These are phyloP conservation scores for Balamuthia mandrillaris DNA, from an alignment of 208 protist species.

Conservation along the genomic window DNA sequence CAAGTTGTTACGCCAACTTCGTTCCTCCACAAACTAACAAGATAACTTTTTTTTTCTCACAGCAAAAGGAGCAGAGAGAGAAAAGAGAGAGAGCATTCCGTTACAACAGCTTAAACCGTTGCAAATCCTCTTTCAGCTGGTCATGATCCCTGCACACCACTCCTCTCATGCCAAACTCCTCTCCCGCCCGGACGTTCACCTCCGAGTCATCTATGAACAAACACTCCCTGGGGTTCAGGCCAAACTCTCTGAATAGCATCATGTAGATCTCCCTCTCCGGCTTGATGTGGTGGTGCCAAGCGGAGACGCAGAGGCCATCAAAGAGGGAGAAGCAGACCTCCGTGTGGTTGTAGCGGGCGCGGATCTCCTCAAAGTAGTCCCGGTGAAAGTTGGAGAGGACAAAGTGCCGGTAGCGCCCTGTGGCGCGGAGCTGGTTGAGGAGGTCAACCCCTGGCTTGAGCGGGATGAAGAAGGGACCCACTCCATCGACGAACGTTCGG, in stretches of 20 bases:
- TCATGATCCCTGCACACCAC: neutral
- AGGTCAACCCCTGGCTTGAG: neutral
- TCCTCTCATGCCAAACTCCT: neutral
- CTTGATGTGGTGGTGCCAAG: neutral
- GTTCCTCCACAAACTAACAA: too few relatives aligned
- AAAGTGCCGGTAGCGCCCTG: neutral
- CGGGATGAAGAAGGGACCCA: neutral
- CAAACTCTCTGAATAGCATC: neutral
- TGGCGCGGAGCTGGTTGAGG: neutral
- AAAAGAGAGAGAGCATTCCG: too few relatives aligned
- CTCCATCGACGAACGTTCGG: neutral
- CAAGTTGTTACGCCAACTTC: too few relatives aligned
- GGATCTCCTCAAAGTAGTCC: neutral
- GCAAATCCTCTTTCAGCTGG: neutral
- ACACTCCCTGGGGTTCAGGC: neutral
- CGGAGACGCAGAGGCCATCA: neutral
- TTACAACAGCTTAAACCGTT: neutral
- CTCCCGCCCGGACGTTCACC: neutral
- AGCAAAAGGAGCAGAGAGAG: too few relatives aligned
- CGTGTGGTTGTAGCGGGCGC: neutral
- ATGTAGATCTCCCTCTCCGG: conserved; percentile 10
- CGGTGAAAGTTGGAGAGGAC: conserved; percentile 21
- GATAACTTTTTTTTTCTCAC: too few relatives aligned
- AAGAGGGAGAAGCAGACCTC: neutral
- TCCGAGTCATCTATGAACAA: conserved; percentile 7